Percentiles rank a stretch among this genome's conserved stretches.
These are phyloP conservation scores for Aspergillus aculeatus DNA, from an alignment of 2,329 filamentous ascomycete genomes.

Conservation along the genomic window DNA sequence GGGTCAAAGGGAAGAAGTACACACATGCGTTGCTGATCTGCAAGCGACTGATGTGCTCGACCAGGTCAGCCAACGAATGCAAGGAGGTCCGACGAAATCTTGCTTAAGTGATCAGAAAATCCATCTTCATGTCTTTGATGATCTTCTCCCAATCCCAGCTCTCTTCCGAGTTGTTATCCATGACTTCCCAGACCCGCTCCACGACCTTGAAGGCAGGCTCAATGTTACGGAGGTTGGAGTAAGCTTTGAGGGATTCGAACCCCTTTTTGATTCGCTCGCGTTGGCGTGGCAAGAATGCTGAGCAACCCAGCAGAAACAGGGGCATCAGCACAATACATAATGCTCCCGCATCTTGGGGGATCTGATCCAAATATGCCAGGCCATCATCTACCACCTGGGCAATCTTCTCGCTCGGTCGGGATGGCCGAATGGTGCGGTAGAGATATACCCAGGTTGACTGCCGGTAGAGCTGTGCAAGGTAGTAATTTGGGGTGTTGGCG, in stretches of 20 bases:
- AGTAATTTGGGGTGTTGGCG: slow-evolving; percentile 54
- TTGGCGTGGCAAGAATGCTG: slow-evolving; percentile 57
- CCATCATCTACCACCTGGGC: slow-evolving; percentile 59
- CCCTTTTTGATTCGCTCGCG: slow-evolving; percentile 55
- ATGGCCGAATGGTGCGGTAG: slow-evolving; percentile 60
- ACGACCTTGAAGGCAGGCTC: slow-evolving; percentile 56
- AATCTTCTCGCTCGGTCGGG: slow-evolving; percentile 55
- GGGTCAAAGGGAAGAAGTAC: neutral
- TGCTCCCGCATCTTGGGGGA: slow-evolving; percentile 56
- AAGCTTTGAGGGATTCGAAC: slow-evolving; percentile 55
- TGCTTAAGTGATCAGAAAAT: slow-evolving; percentile 59
- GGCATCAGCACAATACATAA: slow-evolving; percentile 62
- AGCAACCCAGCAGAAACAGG: slow-evolving; percentile 61
- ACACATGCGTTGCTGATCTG: neutral
- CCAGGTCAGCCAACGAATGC: slow-evolving; percentile 11
- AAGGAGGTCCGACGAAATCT: neutral
- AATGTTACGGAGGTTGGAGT: slow-evolving; percentile 60
- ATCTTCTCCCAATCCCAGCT: slow-evolving; percentile 65
- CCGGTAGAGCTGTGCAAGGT: slow-evolving; percentile 59
- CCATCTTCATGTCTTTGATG: slow-evolving; percentile 58
- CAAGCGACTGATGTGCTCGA: neutral
- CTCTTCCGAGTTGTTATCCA: slow-evolving; percentile 57
- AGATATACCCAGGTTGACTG: slow-evolving; percentile 65
- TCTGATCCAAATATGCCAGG: slow-evolving; percentile 54
- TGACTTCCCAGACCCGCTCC: slow-evolving; percentile 57